phyloP scores from a whole-genome alignment of 176 grass and related monocot species.

The Zea mays region DNA sequence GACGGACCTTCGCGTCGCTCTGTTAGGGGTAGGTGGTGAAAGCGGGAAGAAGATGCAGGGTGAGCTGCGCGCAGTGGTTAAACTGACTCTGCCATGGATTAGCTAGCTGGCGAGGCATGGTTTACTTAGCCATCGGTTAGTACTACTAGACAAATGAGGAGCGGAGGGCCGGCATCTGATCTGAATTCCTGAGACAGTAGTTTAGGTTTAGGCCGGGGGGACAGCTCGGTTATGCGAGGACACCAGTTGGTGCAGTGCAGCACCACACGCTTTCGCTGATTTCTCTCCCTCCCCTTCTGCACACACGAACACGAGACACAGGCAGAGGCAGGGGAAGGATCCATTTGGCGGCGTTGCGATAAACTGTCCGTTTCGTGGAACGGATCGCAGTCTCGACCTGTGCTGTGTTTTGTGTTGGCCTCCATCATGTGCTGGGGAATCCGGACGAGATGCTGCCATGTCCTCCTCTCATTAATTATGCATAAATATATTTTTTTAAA shows the following conservation, averaged over 20 bases:
- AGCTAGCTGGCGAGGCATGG: not conserved
- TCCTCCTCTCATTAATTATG: not conserved
- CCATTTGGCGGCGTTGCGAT: conserved; percentile 69
- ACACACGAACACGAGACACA: no score
- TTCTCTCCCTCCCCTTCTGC: not conserved
- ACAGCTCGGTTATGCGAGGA: conserved; percentile 80
- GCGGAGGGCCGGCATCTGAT: not conserved
- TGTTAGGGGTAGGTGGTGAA: not conserved
- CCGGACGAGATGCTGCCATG: conserved; percentile 17
- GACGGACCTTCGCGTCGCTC: no score
- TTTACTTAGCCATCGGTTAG: not conserved
- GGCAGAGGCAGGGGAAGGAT: conserved; percentile 14
- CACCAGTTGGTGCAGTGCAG: conserved; percentile 46
- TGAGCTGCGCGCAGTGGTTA: not conserved
- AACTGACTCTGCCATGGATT: not conserved
- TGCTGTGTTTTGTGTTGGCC: conserved; percentile 9
- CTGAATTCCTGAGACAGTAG: not conserved
- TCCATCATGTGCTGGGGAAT: conserved; percentile 48
- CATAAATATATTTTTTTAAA: not conserved
- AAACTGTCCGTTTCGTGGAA: conserved; percentile 21
- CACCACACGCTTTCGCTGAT: conserved; percentile 31
- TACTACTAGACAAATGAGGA: not conserved
- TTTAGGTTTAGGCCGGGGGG: conserved; percentile 45
- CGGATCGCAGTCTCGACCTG: not conserved
- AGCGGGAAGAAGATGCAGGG: not conserved